These are phyloP conservation scores for Pseudogymnoascus sp. DNA, from an alignment of 2,329 filamentous ascomycete species.

Conservation along the genomic window DNA sequence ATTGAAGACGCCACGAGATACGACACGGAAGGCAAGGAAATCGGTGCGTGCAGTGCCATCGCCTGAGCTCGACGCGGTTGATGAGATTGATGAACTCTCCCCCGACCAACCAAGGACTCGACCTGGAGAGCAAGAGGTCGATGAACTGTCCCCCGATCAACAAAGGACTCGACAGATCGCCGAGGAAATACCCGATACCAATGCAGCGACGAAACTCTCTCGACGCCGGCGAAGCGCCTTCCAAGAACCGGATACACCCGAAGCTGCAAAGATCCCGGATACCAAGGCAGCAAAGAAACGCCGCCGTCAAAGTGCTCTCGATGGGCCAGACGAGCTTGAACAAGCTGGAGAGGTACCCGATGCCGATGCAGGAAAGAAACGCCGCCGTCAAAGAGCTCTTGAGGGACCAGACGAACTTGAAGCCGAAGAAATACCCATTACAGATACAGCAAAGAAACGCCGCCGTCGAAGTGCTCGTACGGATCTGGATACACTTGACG, in stretches of 20 bases:
- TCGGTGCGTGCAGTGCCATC: background rate
- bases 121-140: conserved; percentile 19
- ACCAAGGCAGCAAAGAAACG: background rate
- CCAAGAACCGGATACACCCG: background rate
- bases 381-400: background rate
- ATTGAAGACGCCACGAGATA: conserved; percentile 32
- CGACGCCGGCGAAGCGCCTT: conserved; percentile 34
- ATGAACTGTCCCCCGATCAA: background rate
- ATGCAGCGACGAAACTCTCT: conserved; percentile 36
- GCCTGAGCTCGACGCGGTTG: conserved; percentile 9
- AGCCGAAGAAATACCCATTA: background rate
- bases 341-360: background rate
- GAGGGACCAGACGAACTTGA: background rate
- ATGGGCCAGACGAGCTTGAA: background rate
- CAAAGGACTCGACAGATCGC: conserved; percentile 27
- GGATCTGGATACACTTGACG: background rate
- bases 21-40: conserved; percentile 24
- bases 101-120: conserved; percentile 20
- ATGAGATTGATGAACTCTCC: conserved; percentile 27
- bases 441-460: conserved; percentile 1
- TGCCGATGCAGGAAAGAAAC: background rate
- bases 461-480: background rate
- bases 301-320: background rate
- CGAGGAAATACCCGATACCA: conserved; percentile 36
- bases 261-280: background rate